Percentiles rank a stretch among this genome's conserved stretches.
Evolutionary conservation across 2,329 filamentous ascomycete genomes (phyloP).

Genomic region (Septoria petroselini): DNA sequence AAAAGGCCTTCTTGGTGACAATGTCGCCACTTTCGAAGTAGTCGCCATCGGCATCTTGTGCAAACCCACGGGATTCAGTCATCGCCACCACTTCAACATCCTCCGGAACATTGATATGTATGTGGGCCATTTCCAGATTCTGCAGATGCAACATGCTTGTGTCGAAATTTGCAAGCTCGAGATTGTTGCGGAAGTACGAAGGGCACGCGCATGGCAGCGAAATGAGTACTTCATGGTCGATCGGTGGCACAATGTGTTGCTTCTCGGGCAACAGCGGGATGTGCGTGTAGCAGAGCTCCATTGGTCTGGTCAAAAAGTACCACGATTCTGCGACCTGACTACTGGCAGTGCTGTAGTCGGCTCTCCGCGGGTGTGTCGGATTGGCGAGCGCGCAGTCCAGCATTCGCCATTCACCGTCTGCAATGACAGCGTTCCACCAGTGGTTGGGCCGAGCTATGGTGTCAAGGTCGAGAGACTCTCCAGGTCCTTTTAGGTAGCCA

Average conservation of each 20-base stretch:
- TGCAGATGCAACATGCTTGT: constrained; percentile 82
- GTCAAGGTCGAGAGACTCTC: constrained; percentile 75
- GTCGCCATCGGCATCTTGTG: constrained; percentile 83
- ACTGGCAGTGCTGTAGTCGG: constrained; percentile 69
- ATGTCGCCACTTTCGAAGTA: constrained; percentile 88
- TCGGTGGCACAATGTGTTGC: constrained; percentile 87
- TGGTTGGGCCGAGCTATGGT: constrained; percentile 87
- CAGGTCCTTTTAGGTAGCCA: constrained; percentile 87
- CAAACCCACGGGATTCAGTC: constrained; percentile 78
- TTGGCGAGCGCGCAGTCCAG: constrained; percentile 92
- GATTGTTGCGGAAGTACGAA: constrained; percentile 76
- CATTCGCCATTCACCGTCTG: constrained; percentile 94
- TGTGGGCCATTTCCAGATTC: constrained; percentile 86
- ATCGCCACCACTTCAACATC: constrained; percentile 92
- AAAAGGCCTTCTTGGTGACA: constrained; percentile 78
- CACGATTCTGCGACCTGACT: constrained; percentile 73
- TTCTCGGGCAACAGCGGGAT: constrained; percentile 82
- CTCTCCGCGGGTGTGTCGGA: constrained; percentile 80
- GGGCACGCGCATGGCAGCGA: constrained; percentile 83
- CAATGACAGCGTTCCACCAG: constrained; percentile 93
- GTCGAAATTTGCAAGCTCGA: constrained; percentile 85
- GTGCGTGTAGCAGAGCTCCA: constrained; percentile 93
- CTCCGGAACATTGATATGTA: constrained; percentile 80
- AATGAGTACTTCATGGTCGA: constrained; percentile 80
- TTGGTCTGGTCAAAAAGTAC: constrained; percentile 89